A percentile compares a stretch with the other conserved stretches of the same genome.
phyloP scores from a whole-genome alignment of 257 asterid species.

The Solanum piurae region DNA sequence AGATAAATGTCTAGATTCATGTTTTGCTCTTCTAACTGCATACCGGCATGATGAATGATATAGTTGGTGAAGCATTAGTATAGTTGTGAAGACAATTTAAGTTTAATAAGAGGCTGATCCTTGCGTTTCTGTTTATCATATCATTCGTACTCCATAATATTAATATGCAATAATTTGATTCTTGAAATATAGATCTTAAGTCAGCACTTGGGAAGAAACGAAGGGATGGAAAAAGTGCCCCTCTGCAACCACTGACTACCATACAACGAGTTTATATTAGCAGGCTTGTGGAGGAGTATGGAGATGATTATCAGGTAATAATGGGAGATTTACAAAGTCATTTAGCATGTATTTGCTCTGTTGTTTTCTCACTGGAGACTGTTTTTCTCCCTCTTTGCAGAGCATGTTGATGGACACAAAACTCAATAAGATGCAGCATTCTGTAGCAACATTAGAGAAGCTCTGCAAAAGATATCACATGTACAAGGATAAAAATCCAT shows the following conservation, averaged over 20 bases:
- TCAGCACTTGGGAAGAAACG: constrained; percentile 82
- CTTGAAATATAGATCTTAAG: constrained; percentile 49
- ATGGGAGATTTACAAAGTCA: neutral
- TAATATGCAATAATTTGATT: neutral
- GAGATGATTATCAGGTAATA: constrained; percentile 69
- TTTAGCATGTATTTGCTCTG: neutral
- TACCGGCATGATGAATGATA: neutral
- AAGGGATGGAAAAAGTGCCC: constrained; percentile 47
- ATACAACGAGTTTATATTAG: constrained; percentile 54
- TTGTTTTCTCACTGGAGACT: neutral
- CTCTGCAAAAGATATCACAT: constrained; percentile 67
- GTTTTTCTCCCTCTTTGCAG: constrained; percentile 28
- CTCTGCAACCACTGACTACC: constrained; percentile 73
- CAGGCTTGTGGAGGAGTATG: constrained; percentile 69
- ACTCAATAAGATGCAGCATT: constrained; percentile 83
- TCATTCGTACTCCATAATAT: neutral
- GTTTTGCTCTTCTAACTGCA: neutral
- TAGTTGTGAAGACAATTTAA: neutral
- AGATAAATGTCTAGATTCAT: neutral
- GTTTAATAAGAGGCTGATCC: neutral
- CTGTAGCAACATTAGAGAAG: constrained; percentile 67
- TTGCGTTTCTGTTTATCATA: neutral
- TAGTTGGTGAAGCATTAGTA: neutral
- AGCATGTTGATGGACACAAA: constrained; percentile 91
- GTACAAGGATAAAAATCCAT: constrained; percentile 49